These are phyloP conservation scores for Plicaturopsis crispa DNA, from an alignment of 768 basidiomycete genomes.

Conservation along the genomic window DNA sequence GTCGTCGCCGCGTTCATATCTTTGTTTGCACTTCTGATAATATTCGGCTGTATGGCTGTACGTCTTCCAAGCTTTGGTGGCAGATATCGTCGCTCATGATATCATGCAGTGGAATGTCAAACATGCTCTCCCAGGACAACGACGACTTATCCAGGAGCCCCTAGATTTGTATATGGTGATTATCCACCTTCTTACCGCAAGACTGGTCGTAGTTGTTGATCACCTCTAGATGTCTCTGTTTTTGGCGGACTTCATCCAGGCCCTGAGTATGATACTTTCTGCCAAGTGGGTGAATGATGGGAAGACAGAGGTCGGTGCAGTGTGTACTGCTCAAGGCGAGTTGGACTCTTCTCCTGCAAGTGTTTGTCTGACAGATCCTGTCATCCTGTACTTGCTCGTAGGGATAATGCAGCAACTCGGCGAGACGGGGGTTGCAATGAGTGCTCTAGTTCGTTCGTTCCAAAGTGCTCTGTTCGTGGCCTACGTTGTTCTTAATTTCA, in stretches of 20 bases:
- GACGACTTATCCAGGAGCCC: constrained; percentile 25
- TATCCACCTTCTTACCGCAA: not conserved
- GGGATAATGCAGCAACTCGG: constrained; percentile 33
- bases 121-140: too few species aligned
- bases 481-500: too few species aligned
- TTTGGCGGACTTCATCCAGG: constrained; percentile 2
- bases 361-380: not conserved
- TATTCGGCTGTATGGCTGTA: constrained; percentile 23
- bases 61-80: too few species aligned
- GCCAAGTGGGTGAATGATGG: constrained; percentile 26
- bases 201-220: not conserved
- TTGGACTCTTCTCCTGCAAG: not conserved
- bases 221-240: constrained; percentile 6
- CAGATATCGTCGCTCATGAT: too few species aligned
- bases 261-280: constrained; percentile 4
- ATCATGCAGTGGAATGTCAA: constrained; percentile 11
- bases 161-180: constrained; percentile 34
- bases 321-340: constrained; percentile 30
- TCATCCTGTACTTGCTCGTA: constrained; percentile 3
- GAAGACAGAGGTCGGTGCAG: constrained; percentile 22
- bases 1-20: constrained; percentile 27
- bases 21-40: constrained; percentile 22
- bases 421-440: constrained; percentile 32
- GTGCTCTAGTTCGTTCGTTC: constrained; percentile 26
- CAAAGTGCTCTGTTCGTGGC: not conserved